Evolutionary conservation across 2,329 filamentous ascomycete genomes (phyloP).

Genomic region (Xylariaceae sp.): DNA sequence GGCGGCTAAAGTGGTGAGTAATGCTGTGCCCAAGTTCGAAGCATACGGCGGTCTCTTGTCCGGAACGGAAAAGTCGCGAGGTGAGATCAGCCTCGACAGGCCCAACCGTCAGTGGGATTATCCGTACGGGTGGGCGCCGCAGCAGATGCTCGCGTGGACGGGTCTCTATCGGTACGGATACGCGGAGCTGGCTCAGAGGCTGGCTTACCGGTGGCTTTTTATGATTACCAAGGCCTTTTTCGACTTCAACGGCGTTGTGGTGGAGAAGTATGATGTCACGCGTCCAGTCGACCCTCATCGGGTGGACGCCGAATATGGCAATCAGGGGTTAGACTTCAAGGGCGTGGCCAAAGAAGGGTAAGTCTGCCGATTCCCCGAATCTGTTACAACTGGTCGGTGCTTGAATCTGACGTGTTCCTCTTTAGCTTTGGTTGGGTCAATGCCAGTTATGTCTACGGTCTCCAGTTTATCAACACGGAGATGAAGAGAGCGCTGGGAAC

Average conservation of each 20-base stretch:
- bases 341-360: conserved; percentile 94
- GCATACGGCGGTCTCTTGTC: conserved; percentile 81
- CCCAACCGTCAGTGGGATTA: conserved; percentile 99
- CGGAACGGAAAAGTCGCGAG: conserved; percentile 84
- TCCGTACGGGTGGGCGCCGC: conserved; percentile 95
- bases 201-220: conserved; percentile 95
- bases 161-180: conserved; percentile 89
- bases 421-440: conserved; percentile 98
- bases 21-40: conserved; percentile 82
- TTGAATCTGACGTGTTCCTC: conserved; percentile 8
- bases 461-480: conserved; percentile 82
- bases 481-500: conserved; percentile 85
- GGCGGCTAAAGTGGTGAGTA: conserved; percentile 74
- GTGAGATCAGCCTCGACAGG: conserved; percentile 68
- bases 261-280: conserved; percentile 98
- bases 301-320: conserved; percentile 95
- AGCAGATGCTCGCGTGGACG: conserved; percentile 97
- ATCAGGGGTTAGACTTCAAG: conserved; percentile 93
- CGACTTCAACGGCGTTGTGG: conserved; percentile 95
- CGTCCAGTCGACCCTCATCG: conserved; percentile 83
- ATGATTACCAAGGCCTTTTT: conserved; percentile 99
- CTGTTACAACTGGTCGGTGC: too few species aligned
- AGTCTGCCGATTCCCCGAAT: conserved; percentile 40
- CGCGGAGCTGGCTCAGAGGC: conserved; percentile 76
- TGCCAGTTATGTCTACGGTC: conserved; percentile 90